phyloP scores from a whole-genome alignment of 371 early-diverging fungal genomes.

The Mucor circinelloides region DNA sequence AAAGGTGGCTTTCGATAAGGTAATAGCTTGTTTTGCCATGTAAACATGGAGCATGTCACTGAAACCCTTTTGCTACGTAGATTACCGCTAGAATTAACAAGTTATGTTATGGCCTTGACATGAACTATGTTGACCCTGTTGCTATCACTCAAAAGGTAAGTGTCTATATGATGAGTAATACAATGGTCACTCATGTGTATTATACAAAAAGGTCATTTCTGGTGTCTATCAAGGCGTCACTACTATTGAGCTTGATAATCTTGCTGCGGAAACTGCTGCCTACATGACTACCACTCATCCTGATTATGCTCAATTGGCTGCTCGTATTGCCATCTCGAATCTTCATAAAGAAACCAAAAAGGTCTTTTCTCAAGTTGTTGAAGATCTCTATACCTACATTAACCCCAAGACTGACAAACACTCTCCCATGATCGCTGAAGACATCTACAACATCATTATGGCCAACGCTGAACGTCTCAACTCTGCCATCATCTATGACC shows the following conservation, averaged over 20 bases:
- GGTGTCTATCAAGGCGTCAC: constrained; percentile 93
- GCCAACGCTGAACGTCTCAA: constrained; percentile 78
- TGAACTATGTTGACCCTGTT: constrained; percentile 85
- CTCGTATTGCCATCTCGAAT: constrained; percentile 89
- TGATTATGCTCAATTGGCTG: constrained; percentile 91
- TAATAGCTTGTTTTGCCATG: constrained; percentile 7
- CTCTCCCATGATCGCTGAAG: constrained; percentile 78
- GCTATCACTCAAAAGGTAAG: constrained; percentile 81
- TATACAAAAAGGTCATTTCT: constrained; percentile 58
- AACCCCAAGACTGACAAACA: constrained; percentile 81
- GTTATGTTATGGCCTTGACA: constrained; percentile 86
- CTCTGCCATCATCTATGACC: constrained; percentile 89
- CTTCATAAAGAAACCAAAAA: constrained; percentile 92
- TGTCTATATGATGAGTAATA: not conserved
- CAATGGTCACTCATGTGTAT: not conserved
- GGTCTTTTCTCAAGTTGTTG: constrained; percentile 64
- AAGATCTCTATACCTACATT: constrained; percentile 71
- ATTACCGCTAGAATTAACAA: constrained; percentile 89
- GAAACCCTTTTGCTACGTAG: constrained; percentile 37
- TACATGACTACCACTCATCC: constrained; percentile 92
- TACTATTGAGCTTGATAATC: constrained; percentile 87
- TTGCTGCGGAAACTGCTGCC: constrained; percentile 91
- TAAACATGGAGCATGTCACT: not conserved
- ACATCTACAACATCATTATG: constrained; percentile 63
- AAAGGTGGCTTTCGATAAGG: constrained; percentile 87